Base-by-base conservation (phyloP, 345 rosid species). In the Mangifera indica region DNA sequence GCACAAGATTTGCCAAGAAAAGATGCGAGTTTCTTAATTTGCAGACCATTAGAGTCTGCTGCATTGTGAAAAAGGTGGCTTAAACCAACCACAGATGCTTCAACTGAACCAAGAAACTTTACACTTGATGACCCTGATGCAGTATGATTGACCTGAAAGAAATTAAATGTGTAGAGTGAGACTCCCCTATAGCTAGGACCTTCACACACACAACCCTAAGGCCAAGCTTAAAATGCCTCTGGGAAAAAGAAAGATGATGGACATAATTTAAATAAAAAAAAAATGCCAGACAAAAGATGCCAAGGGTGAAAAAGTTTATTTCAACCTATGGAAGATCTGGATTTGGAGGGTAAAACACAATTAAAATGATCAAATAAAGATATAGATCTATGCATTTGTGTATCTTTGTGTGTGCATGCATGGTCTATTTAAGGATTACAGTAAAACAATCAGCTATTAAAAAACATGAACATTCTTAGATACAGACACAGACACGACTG, bases 81-180 rank as follows among this genome's bases (percentile, higher is more conserved):
- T 72, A 93, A 82, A 66, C 98, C 98, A 74, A 90, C 96, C 42
- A 86, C 91, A 76, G 94, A 91, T 69, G 91, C 79, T 83, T 93
- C 92, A 79, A 89, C 93, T 40, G 74, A 80, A 67, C 93, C 90
- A 42, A 89, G 82, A 74, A 79, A 81, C 70, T 86, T 83, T 59
- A 51, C 59, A 70, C 48, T 77, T 57, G 13, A 70, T 61, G 84
- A 65, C 72, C 70, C 64, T 59, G 81, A 32, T 12, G 60, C 49
- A 64, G 42, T 55, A 48, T 69, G 77, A 78, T 68, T 69, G 55
- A 63, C 78, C 87, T 87, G 79, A 66, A 60, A 75, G 66, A 60
- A 63, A 34, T 64, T 57, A 24, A 72, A 46, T 24, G 56, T 20
- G 48, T 13, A 21, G 29, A 7, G 24, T 42, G 54, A 58, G 53